These are phyloP conservation scores for Dictyostelium intermedium DNA, from an alignment of 78 protist genomes.

Conservation along the genomic window DNA sequence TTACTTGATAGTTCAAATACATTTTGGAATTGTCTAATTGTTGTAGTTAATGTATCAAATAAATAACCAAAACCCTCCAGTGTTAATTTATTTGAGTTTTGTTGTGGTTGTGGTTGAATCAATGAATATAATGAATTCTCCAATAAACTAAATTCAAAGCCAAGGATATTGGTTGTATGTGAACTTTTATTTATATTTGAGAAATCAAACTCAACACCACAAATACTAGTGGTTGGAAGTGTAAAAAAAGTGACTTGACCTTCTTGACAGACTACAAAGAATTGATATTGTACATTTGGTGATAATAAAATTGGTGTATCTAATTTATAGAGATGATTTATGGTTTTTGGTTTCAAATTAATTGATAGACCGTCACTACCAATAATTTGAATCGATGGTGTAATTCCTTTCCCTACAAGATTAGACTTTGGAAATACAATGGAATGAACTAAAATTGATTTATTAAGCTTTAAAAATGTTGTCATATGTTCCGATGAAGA, in stretches of 20 bases:
- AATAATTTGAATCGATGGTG: not conserved
- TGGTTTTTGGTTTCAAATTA: not conserved
- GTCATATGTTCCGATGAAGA: not conserved
- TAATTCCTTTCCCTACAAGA: not conserved
- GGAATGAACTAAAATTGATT: not conserved
- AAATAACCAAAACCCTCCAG: not conserved
- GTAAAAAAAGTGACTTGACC: not conserved
- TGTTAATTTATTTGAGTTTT: not conserved
- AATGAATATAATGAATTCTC: not conserved
- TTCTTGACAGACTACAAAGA: not conserved
- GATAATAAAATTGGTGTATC: not conserved
- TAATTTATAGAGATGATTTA: not conserved
- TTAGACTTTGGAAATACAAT: not conserved
- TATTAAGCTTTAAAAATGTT: not conserved
- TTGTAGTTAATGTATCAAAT: not conserved
- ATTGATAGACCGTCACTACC: not conserved
- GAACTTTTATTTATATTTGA: not conserved
- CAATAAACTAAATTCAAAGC: constrained; percentile 13
- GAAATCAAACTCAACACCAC: constrained; percentile 38
- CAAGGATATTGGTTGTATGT: not conserved
- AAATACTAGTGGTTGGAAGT: not conserved
- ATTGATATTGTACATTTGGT: not conserved
- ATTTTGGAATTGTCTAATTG: not conserved
- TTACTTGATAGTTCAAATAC: not conserved
- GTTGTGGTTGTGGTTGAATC: not conserved